phyloP scores from a whole-genome alignment of 768 basidiomycete genomes.

The Tubosaeta sp. region DNA sequence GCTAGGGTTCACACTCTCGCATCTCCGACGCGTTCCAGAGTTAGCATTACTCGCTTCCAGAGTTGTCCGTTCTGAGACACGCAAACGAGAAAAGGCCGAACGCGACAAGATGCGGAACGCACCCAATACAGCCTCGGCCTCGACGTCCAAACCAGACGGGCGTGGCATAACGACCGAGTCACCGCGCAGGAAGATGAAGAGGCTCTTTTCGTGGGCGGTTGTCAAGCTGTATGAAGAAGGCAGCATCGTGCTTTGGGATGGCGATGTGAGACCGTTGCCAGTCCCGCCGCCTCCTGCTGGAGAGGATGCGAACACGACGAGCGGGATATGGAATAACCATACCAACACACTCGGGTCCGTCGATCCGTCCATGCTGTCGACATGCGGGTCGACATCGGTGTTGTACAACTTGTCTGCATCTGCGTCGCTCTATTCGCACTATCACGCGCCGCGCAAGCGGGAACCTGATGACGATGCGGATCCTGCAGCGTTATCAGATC shows the following conservation, averaged over 20 bases:
- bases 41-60: slow-evolving; percentile 58
- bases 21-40: slow-evolving; percentile 71
- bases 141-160: neutral
- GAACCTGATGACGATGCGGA: slow-evolving; percentile 35
- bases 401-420: slow-evolving; percentile 14
- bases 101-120: slow-evolving; percentile 28
- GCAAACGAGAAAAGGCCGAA: slow-evolving; percentile 49
- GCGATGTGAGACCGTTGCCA: slow-evolving; percentile 43
- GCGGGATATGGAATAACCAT: slow-evolving; percentile 47
- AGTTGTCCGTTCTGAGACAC: slow-evolving; percentile 59
- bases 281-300: slow-evolving; percentile 9
- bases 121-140: neutral
- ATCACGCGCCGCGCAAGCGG: slow-evolving; percentile 17
- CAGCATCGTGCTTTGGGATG: slow-evolving; percentile 71
- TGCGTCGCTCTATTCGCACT: slow-evolving; percentile 22
- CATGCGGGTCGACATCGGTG: neutral
- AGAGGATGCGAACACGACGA: slow-evolving; percentile 16
- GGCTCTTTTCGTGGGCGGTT: slow-evolving; percentile 64
- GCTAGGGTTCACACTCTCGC: slow-evolving; percentile 65
- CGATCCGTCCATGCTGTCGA: neutral
- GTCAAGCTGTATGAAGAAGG: slow-evolving; percentile 65
- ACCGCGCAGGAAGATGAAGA: slow-evolving; percentile 50
- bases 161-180: slow-evolving; percentile 10
- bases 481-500: slow-evolving; percentile 53
- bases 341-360: slow-evolving; percentile 3